Percentiles rank a stretch among this genome's conserved stretches.
Conservation (phyloP, 495 filamentous ascomycete species). For the Pseudoneurospora amorphoporcata region DNA sequence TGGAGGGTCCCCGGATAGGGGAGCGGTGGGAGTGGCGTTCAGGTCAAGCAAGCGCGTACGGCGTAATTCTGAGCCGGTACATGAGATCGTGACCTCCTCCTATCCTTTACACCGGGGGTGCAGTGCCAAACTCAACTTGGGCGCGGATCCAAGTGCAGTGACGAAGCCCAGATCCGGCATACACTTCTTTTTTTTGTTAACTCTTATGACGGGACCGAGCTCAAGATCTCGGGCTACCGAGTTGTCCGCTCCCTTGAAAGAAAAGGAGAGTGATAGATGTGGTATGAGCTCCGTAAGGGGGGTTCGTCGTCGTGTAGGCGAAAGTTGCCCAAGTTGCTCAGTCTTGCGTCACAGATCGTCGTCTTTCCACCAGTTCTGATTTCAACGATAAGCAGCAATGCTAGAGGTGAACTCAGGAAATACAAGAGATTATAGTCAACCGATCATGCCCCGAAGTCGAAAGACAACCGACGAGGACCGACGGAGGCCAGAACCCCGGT, state of each 20-base stretch:
- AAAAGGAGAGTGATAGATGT: not conserved
- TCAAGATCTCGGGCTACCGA: not conserved
- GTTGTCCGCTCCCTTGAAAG: not conserved
- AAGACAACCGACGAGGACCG: not conserved
- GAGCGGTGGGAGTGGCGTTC: constrained; percentile 15
- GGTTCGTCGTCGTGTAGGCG: not conserved
- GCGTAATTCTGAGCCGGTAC: constrained; percentile 4
- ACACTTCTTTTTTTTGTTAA: constrained; percentile 1
- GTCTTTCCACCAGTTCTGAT: not conserved
- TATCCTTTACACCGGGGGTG: constrained; percentile 1
- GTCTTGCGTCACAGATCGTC: not conserved
- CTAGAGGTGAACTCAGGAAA: not conserved
- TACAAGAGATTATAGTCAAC: not conserved
- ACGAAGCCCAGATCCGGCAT: constrained; percentile 10
- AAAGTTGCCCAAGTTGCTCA: not conserved
- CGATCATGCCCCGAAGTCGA: not conserved
- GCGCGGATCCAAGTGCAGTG: constrained; percentile 7
- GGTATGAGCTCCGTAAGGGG: not conserved
- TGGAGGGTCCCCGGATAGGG: not conserved
- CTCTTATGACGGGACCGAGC: not conserved
- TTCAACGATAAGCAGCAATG: not conserved
- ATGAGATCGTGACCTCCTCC: not conserved
- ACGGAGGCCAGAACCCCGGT: not conserved
- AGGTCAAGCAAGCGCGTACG: not conserved
- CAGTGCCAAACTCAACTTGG: not conserved